Evolutionary conservation across 495 filamentous ascomycete genomes (phyloP).

Genomic region (Aspergillus indologenus): DNA sequence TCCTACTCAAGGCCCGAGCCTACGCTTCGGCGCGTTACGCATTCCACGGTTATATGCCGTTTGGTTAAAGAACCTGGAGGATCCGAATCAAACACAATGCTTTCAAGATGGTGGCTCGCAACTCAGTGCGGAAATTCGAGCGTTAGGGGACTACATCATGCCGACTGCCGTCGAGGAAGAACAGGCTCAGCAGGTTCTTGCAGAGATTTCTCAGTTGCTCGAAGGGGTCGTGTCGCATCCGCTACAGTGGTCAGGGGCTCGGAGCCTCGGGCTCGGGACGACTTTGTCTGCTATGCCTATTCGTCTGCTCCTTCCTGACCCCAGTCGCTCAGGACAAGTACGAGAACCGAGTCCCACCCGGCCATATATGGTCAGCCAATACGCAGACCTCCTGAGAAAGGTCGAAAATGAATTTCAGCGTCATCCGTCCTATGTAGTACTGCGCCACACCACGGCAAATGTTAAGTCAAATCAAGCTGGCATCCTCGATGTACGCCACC

Average conservation of each 20-base stretch:
- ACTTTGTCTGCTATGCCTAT: constrained; percentile 53
- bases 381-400: constrained; percentile 20
- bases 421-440: not conserved
- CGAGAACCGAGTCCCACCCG: too few relatives aligned
- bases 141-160: constrained; percentile 42
- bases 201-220: constrained; percentile 26
- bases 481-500: constrained; percentile 35
- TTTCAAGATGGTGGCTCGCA: constrained; percentile 20
- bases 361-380: constrained; percentile 20
- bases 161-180: constrained; percentile 34
- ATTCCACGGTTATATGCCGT: too few relatives aligned
- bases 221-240: constrained; percentile 19
- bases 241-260: constrained; percentile 50
- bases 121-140: constrained; percentile 46
- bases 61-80: constrained; percentile 30
- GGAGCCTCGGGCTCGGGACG: constrained; percentile 49
- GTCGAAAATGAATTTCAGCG: constrained; percentile 23
- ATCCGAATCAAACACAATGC: not conserved
- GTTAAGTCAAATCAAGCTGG: constrained; percentile 1
- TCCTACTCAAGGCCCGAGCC: too few relatives aligned
- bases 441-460: constrained; percentile 15
- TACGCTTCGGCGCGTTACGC: too few relatives aligned
- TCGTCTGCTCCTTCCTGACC: constrained; percentile 29
- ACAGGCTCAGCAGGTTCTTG: constrained; percentile 25
- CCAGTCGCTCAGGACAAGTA: too few relatives aligned